phyloP scores from a whole-genome alignment of 225 moss, liverwort and hornwort genomes.

The Straminergon stramineum region DNA sequence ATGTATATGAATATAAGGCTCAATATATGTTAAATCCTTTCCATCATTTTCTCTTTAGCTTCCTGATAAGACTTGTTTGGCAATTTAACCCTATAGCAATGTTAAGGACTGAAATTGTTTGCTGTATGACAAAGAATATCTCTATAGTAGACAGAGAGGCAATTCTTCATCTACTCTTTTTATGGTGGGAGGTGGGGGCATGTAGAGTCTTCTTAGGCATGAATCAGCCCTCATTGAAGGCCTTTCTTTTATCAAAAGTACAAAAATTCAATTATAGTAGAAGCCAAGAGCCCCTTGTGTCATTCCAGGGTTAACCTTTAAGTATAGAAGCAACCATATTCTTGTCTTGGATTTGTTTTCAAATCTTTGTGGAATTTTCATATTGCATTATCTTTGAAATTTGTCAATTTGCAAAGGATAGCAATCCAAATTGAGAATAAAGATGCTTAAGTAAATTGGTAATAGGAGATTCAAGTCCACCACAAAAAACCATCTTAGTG shows the following conservation, averaged over 20 bases:
- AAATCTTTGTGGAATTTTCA: not conserved
- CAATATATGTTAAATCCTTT: not conserved
- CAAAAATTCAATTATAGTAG: too few relatives aligned
- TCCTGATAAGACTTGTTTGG: not conserved
- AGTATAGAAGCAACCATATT: not conserved
- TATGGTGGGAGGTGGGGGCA: too few relatives aligned
- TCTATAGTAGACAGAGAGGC: too few relatives aligned
- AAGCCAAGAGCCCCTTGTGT: too few relatives aligned
- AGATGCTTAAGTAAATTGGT: not conserved
- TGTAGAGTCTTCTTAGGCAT: too few relatives aligned
- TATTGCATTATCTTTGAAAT: not conserved
- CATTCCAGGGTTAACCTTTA: too few relatives aligned
- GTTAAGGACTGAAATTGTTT: too few relatives aligned
- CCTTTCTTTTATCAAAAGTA: too few relatives aligned
- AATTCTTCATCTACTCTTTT: too few relatives aligned
- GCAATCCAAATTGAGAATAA: not conserved
- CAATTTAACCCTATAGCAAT: too few relatives aligned
- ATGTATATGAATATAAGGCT: fast-evolving
- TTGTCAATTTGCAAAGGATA: not conserved
- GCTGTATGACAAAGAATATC: too few relatives aligned
- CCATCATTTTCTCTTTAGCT: not conserved
- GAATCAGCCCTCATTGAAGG: too few relatives aligned
- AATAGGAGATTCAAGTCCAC: not conserved
- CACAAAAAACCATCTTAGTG: not conserved
- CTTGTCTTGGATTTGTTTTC: not conserved